Conservation (phyloP, 2,329 filamentous ascomycete genomes). For the Colletotrichum scovillei region DNA sequence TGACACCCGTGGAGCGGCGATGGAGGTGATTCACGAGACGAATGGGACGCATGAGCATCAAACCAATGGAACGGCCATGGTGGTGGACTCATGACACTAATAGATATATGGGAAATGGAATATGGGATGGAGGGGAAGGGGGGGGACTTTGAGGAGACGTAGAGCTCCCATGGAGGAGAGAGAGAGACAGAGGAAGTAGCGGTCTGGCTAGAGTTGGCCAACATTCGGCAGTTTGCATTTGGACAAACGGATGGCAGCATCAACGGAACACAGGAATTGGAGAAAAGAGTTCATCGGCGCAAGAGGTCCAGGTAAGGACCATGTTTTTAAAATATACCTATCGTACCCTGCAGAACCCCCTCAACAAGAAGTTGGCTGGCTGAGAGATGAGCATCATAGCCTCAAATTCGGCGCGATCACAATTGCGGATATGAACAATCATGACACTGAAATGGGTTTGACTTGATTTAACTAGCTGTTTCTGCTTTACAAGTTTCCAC, state of each 20-base stretch:
- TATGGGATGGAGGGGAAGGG: neutral
- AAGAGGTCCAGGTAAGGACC: neutral
- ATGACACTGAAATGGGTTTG: neutral
- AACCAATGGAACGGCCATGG: conserved; percentile 55
- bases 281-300: neutral
- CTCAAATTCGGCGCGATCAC: neutral
- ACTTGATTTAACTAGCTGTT: too few relatives aligned
- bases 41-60: conserved; percentile 44
- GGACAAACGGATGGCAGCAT: neutral
- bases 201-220: neutral
- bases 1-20: conserved; percentile 49
- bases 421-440: neutral
- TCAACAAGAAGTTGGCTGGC: neutral
- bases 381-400: neutral
- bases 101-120: neutral
- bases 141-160: neutral
- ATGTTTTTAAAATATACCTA: conserved; percentile 4
- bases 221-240: neutral
- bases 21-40: conserved; percentile 38
- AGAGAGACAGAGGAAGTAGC: neutral
- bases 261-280: neutral
- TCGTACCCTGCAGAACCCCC: neutral
- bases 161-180: too few relatives aligned
- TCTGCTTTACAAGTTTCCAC: conserved; percentile 75
- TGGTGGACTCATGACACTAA: conserved; percentile 48